Percentiles rank a stretch among this genome's conserved stretches.
phyloP scores from a whole-genome alignment of 805 yeast genomes.

The Ogataea glucozyma region DNA sequence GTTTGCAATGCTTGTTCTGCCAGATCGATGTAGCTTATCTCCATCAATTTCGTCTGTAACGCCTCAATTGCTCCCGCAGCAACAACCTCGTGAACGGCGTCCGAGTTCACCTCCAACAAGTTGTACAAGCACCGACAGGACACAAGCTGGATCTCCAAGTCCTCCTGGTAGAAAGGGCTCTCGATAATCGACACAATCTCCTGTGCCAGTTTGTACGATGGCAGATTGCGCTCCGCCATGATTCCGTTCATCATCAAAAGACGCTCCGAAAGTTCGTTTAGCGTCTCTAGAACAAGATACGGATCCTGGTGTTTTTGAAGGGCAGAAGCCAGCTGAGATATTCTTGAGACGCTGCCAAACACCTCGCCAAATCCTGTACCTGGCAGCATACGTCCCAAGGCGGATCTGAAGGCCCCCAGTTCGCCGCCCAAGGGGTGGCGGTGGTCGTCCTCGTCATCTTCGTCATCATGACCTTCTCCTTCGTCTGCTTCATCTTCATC shows the following conservation, averaged over 20 bases:
- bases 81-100: slow-evolving; percentile 62
- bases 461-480: slow-evolving; percentile 19
- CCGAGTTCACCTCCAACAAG: slow-evolving; percentile 70
- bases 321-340: slow-evolving; percentile 37
- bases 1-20: slow-evolving; percentile 90
- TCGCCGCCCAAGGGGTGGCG: slow-evolving; percentile 16
- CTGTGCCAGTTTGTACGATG: slow-evolving; percentile 55
- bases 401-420: slow-evolving; percentile 25
- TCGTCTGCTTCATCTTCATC: slow-evolving; percentile 33
- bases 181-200: slow-evolving; percentile 58
- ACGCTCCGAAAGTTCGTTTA: slow-evolving; percentile 64
- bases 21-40: slow-evolving; percentile 81
- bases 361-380: slow-evolving; percentile 32
- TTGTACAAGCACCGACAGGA: slow-evolving; percentile 85
- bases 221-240: slow-evolving; percentile 62
- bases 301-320: slow-evolving; percentile 54
- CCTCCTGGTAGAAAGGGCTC: slow-evolving; percentile 57
- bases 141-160: slow-evolving; percentile 77
- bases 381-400: slow-evolving; percentile 32
- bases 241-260: slow-evolving; percentile 65
- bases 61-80: slow-evolving; percentile 65
- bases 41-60: slow-evolving; percentile 63
- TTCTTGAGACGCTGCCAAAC: slow-evolving; percentile 25
- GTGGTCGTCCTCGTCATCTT: slow-evolving; percentile 15
- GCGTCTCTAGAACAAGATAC: slow-evolving; percentile 59